A percentile compares a stretch with the other conserved stretches of the same genome.
phyloP scores from a whole-genome alignment of 352 stramenopile species.

The Stramenopiles sp. region DNA sequence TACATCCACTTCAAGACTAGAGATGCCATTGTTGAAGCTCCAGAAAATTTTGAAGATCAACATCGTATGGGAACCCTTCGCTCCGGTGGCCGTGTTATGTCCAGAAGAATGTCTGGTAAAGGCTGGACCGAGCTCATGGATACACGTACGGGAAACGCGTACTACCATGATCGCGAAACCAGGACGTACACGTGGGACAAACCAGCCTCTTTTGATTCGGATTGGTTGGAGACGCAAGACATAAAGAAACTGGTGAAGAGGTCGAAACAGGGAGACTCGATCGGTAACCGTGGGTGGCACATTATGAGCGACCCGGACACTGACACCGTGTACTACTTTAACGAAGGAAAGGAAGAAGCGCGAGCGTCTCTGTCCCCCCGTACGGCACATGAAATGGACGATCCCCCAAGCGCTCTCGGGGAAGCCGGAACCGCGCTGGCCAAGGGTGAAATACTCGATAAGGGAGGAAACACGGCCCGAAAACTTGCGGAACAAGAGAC shows the following conservation, averaged over 20 bases:
- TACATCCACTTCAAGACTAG: background rate
- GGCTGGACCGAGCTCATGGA: background rate
- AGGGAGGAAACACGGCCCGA: background rate
- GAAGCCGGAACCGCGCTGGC: background rate
- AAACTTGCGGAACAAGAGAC: background rate
- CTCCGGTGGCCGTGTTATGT: background rate
- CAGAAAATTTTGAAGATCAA: conserved; percentile 5
- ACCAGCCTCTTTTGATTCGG: conserved; percentile 20
- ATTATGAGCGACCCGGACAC: conserved; percentile 49
- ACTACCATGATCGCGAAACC: background rate
- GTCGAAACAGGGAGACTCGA: conserved; percentile 25
- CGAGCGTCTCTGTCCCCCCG: conserved; percentile 51
- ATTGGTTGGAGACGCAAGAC: conserved; percentile 35
- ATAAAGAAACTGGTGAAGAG: conserved; percentile 25
- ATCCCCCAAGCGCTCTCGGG: background rate
- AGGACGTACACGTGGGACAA: background rate
- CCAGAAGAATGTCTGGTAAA: background rate
- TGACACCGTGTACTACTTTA: conserved; percentile 67
- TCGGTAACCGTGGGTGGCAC: conserved; percentile 48
- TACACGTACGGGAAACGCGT: background rate
- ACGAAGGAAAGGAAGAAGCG: conserved; percentile 57
- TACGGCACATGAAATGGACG: background rate
- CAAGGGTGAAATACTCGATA: background rate
- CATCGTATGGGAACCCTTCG: background rate
- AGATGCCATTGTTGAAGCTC: background rate